A percentile compares a stretch with the other conserved stretches of the same genome.
Conservation (phyloP, 192 early-diverging fungal genomes). For the Borealophlyctis nickersoniae region DNA sequence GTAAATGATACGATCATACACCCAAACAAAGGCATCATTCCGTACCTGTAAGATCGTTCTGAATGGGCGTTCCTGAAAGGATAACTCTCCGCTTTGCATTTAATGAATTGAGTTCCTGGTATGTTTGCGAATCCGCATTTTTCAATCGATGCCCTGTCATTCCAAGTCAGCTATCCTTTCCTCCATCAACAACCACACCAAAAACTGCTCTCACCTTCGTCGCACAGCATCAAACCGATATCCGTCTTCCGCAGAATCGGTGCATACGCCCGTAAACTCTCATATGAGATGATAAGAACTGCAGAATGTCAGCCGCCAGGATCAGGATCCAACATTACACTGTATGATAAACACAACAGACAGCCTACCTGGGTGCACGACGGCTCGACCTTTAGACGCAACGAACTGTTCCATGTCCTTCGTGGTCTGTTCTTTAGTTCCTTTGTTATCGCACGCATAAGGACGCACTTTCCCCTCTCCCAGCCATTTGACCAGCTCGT, state of each 20-base stretch:
- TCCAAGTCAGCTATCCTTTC: no score
- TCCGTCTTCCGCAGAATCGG: slow-evolving; percentile 71
- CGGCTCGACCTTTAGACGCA: slow-evolving; percentile 75
- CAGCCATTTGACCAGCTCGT: slow-evolving; percentile 95
- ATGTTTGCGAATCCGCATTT: slow-evolving; percentile 83
- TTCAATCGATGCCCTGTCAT: slow-evolving; percentile 80
- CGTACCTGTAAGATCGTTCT: slow-evolving; percentile 53
- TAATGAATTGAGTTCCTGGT: slow-evolving; percentile 74
- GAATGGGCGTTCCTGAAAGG: slow-evolving; percentile 95
- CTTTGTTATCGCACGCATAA: slow-evolving; percentile 86
- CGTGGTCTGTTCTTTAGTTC: slow-evolving; percentile 78
- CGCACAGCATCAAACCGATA: slow-evolving; percentile 91
- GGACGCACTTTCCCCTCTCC: slow-evolving; percentile 79
- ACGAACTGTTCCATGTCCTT: slow-evolving; percentile 78
- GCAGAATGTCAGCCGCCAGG: no score
- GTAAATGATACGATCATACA: background rate
- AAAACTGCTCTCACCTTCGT: slow-evolving; percentile 71
- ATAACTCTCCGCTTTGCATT: slow-evolving; percentile 91
- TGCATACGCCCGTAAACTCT: slow-evolving; percentile 83
- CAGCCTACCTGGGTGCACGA: slow-evolving; percentile 69
- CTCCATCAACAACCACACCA: no score
- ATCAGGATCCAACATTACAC: no score
- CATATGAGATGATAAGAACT: slow-evolving; percentile 98
- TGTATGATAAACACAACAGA: no score
- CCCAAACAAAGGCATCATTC: background rate